These are phyloP conservation scores for Pharus latifolius DNA, from an alignment of 176 grass and related monocot genomes.

Conservation along the genomic window DNA sequence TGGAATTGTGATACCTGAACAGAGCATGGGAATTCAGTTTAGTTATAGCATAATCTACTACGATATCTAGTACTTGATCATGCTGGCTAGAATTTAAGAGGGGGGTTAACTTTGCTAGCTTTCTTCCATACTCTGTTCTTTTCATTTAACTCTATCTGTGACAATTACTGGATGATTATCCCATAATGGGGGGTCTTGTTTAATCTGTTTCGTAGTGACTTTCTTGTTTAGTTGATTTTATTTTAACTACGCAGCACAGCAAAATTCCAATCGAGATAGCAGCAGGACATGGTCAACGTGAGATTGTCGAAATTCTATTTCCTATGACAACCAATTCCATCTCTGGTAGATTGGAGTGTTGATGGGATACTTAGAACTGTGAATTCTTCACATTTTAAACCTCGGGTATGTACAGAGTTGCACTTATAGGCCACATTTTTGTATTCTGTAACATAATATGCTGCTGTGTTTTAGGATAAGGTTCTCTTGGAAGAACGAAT, in stretches of 20 bases:
- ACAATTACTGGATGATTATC: background rate
- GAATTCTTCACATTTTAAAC: background rate
- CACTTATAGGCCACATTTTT: no score
- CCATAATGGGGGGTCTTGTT: no score
- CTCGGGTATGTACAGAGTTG: background rate
- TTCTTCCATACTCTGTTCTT: background rate
- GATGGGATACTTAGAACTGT: slow-evolving; percentile 8
- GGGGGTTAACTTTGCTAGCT: background rate
- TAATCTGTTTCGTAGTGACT: no score
- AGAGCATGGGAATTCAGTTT: background rate
- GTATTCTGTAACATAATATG: background rate
- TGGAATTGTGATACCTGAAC: background rate
- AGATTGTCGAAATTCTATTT: slow-evolving; percentile 35
- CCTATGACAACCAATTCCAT: slow-evolving; percentile 21
- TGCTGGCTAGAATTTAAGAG: background rate
- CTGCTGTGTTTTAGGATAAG: background rate
- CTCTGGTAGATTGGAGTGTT: slow-evolving; percentile 6
- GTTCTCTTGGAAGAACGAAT: background rate
- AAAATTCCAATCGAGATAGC: slow-evolving; percentile 17
- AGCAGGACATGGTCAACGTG: slow-evolving; percentile 11
- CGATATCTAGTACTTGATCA: background rate
- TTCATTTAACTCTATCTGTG: background rate
- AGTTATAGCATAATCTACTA: background rate
- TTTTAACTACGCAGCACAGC: slow-evolving; percentile 2
- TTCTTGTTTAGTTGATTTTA: no score